Conservation (phyloP, 2,329 filamentous ascomycete species). For the Blumeria hordei region DNA sequence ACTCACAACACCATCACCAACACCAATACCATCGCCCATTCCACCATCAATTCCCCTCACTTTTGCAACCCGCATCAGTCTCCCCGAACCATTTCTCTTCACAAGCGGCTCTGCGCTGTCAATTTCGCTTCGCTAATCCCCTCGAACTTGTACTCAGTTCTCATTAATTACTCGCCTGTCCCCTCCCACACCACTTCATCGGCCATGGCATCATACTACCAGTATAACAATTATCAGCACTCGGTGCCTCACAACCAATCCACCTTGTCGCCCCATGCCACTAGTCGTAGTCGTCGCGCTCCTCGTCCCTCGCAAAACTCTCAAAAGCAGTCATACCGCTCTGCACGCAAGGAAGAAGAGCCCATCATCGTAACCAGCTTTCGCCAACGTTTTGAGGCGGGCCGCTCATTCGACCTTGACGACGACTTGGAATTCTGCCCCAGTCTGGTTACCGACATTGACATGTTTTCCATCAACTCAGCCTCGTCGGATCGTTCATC, state of each 20-base stretch:
- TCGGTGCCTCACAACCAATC: conserved; percentile 26
- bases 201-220: conserved; percentile 35
- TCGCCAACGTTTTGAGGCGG: conserved; percentile 71
- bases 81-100: neutral
- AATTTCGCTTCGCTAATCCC: neutral
- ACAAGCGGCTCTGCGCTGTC: neutral
- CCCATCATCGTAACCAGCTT: conserved; percentile 53
- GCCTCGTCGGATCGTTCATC: conserved; percentile 81
- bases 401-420: conserved; percentile 81
- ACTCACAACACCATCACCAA: neutral
- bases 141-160: neutral
- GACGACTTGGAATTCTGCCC: conserved; percentile 95
- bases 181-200: conserved; percentile 1
- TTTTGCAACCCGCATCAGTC: neutral
- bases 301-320: conserved; percentile 64
- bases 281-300: conserved; percentile 62
- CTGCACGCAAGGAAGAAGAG: conserved; percentile 74
- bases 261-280: conserved; percentile 37
- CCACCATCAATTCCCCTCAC: neutral
- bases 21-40: neutral
- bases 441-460: conserved; percentile 54
- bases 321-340: conserved; percentile 46
- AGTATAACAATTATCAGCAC: conserved; percentile 34
- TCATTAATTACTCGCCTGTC: neutral
- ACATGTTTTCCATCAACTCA: conserved; percentile 83